Conservation (phyloP, 179 eudicot species). For the Monotropa hypopitys region DNA sequence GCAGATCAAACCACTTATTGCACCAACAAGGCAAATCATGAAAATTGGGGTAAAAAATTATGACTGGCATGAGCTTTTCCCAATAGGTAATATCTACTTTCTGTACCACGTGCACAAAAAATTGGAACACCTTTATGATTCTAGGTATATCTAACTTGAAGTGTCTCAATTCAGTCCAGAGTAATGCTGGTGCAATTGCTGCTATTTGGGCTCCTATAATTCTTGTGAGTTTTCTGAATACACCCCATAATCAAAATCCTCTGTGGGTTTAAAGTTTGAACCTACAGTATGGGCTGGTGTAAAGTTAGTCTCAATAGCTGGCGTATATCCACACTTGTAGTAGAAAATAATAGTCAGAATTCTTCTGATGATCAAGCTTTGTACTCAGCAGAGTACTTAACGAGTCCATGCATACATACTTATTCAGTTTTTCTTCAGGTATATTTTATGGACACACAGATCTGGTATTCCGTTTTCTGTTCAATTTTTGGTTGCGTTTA, state of each 20-base stretch:
- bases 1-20: slow-evolving; percentile 93
- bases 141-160: slow-evolving; percentile 10
- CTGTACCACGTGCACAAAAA: background rate
- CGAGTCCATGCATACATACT: background rate
- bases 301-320: background rate
- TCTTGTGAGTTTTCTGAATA: slow-evolving; percentile 45
- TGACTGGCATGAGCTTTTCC: slow-evolving; percentile 82
- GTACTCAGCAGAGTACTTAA: background rate
- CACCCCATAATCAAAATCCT: background rate
- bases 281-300: background rate
- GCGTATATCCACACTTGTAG: background rate
- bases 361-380: background rate
- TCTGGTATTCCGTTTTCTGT: slow-evolving; percentile 97
- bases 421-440: slow-evolving; percentile 36
- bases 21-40: slow-evolving; percentile 82
- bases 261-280: background rate
- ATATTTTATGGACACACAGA: slow-evolving; percentile 93
- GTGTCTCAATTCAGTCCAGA: slow-evolving; percentile 45
- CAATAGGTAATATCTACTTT: slow-evolving; percentile 44
- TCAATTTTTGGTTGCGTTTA: slow-evolving; percentile 81
- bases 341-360: background rate
- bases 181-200: slow-evolving; percentile 76
- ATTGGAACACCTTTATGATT: background rate
- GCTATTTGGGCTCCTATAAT: slow-evolving; percentile 96
- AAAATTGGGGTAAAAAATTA: slow-evolving; percentile 52